Conservation (phyloP, 2,329 filamentous ascomycete species). For the Stemphylium lycopersici region DNA sequence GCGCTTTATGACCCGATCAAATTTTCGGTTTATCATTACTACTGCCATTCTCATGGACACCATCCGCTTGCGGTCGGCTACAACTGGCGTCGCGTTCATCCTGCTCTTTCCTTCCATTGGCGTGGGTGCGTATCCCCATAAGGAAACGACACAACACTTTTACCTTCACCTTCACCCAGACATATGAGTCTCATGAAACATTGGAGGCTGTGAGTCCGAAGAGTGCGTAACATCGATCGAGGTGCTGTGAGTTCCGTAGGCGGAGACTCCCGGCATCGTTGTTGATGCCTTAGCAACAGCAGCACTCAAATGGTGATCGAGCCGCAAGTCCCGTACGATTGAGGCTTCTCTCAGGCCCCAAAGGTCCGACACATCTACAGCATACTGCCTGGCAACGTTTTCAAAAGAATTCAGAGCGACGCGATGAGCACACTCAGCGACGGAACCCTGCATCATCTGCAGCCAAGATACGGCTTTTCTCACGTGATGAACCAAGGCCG, state of each 20-base stretch:
- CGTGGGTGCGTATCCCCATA: too few relatives aligned
- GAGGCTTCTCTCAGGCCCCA: slow-evolving; percentile 8
- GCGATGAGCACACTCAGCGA: slow-evolving; percentile 32
- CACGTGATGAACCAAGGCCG: slow-evolving; percentile 29
- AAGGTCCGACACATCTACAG: slow-evolving; percentile 18
- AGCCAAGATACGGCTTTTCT: slow-evolving; percentile 46
- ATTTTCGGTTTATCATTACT: neutral
- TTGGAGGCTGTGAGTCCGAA: neutral
- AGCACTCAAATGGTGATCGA: neutral
- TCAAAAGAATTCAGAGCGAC: slow-evolving; percentile 28
- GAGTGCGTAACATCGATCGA: neutral
- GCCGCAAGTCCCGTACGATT: neutral
- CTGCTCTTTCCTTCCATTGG: too few relatives aligned
- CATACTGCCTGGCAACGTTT: slow-evolving; percentile 25
- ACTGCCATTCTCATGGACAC: neutral
- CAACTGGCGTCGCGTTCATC: neutral
- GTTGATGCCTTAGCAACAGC: neutral
- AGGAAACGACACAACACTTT: neutral
- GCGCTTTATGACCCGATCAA: neutral
- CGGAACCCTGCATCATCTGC: slow-evolving; percentile 38
- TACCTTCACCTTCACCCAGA: neutral
- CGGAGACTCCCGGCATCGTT: neutral
- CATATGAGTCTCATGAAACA: slow-evolving; percentile 8
- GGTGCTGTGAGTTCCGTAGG: slow-evolving; percentile 7
- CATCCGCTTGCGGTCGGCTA: neutral